Evolutionary conservation across 2,329 filamentous ascomycete species (phyloP).

Genomic region (Helotiales sp.): DNA sequence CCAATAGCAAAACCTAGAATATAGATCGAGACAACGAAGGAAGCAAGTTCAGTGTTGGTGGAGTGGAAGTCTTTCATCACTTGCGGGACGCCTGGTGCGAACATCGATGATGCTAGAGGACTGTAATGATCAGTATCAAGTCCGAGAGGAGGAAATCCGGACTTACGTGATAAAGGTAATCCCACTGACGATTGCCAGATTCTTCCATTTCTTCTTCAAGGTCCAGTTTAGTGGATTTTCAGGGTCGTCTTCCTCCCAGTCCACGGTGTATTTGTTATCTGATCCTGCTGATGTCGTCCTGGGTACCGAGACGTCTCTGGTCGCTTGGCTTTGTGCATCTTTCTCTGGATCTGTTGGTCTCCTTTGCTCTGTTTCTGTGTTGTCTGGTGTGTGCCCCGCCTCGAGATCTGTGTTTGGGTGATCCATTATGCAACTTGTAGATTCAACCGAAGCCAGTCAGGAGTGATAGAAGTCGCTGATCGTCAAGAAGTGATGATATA

Average conservation of each 20-base stretch:
- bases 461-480: too few relatives aligned
- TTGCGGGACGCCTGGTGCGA: constrained; percentile 49
- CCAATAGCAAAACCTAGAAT: constrained; percentile 64
- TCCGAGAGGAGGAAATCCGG: not conserved
- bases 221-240: constrained; percentile 22
- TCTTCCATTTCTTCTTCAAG: constrained; percentile 17
- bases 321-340: too few relatives aligned
- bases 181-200: constrained; percentile 16
- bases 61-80: constrained; percentile 48
- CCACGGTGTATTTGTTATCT: too few relatives aligned
- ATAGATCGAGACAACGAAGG: constrained; percentile 59
- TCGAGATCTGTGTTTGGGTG: too few relatives aligned
- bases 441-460: too few relatives aligned
- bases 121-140: constrained; percentile 9
- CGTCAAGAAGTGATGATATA: too few relatives aligned
- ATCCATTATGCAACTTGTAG: too few relatives aligned
- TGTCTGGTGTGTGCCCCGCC: too few relatives aligned
- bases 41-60: constrained; percentile 44
- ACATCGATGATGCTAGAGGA: constrained; percentile 48
- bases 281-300: too few relatives aligned
- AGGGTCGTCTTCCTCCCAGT: constrained; percentile 43
- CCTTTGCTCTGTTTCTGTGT: too few relatives aligned
- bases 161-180: constrained; percentile 27
- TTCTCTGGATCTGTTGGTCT: too few relatives aligned
- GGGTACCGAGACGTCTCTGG: too few relatives aligned